Base-by-base conservation (phyloP, 2,329 filamentous ascomycete genomes). In the Aspergillus pseudoterreus region DNA sequence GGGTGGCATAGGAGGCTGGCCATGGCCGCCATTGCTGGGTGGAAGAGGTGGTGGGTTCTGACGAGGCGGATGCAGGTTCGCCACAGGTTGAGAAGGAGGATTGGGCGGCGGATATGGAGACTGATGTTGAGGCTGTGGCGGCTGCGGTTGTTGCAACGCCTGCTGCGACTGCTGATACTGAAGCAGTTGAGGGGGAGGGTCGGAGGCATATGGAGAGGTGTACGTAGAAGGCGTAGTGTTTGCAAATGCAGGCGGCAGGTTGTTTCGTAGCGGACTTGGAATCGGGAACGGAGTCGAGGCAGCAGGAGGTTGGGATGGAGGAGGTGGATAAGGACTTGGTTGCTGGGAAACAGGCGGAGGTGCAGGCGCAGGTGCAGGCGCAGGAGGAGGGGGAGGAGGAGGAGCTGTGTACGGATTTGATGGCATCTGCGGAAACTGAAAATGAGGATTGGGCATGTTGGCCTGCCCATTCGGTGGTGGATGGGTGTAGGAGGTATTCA, bases 141-240 rank as follows among this genome's bases (percentile, higher is more conserved):
- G 55, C 41, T 54, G 58, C 42, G 51, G 57, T 41, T 54, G 61
- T 38, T 56, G 58, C 44, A 57, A 57, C 44, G 63, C 60, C 32
- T 66, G 68, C 24, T 66, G 68, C 42, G 63, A 55, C 52, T 68
- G 65, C 42, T 66, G 66, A 43, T 62, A 58, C 50, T 68, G 68
- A 45, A 63, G 56, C 15, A 62, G 57, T 45, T 66, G 66, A 21
- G 69, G 63, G 22, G 71, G 62, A 12, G 71, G 66, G 42, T 69
- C 65, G 50, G 66, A 67, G 43, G 70, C 66, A 55, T 75, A 74
- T 30, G 71, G 72, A 22, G 72, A 74, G 36, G 68, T 69, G 50
- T 74, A 74, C 8, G 68, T 69, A 41, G 70, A 64, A 15, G 67
- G 64, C 6, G 61, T 62, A 9, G 65, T 63, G 41, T 67, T 63